These are phyloP conservation scores for Aspergillus proliferans DNA, from an alignment of 2,329 filamentous ascomycete genomes.

Conservation along the genomic window DNA sequence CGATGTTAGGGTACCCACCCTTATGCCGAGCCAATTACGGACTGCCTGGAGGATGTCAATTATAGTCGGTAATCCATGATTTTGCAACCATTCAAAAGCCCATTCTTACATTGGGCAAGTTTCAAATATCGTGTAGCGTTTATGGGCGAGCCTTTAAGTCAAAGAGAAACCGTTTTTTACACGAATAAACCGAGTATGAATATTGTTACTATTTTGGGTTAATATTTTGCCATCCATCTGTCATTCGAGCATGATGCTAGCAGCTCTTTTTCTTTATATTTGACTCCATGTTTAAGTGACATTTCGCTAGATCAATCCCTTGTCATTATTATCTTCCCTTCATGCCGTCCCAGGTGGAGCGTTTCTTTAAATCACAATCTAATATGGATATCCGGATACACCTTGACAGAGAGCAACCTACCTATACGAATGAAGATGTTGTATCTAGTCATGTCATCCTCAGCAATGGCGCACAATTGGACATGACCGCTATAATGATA, in stretches of 20 bases:
- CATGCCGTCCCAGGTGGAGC: not conserved
- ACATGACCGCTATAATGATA: conserved; percentile 10
- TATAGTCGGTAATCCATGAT: not conserved
- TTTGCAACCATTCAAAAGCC: not conserved
- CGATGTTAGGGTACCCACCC: not conserved
- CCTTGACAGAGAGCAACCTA: conserved; percentile 3
- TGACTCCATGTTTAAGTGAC: too few species aligned
- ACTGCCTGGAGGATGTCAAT: not conserved
- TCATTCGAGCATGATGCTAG: too few species aligned
- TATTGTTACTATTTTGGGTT: too few species aligned
- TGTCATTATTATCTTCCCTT: not conserved
- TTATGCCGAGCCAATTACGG: not conserved
- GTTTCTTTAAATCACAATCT: not conserved
- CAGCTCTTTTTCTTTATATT: too few species aligned
- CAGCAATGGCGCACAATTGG: conserved; percentile 3
- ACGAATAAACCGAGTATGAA: too few species aligned
- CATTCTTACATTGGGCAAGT: too few species aligned
- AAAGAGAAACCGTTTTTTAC: too few species aligned
- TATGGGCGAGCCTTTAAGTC: too few species aligned
- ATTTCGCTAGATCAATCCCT: too few species aligned
- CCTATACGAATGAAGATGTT: conserved; percentile 8
- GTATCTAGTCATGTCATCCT: conserved; percentile 13
- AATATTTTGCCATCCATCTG: too few species aligned
- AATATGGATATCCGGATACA: conserved; percentile 8
- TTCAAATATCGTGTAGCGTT: too few species aligned